Percentiles rank a stretch among this genome's conserved stretches.
phyloP scores from a whole-genome alignment of 495 filamentous ascomycete genomes.

The Penicillium crystallinum region DNA sequence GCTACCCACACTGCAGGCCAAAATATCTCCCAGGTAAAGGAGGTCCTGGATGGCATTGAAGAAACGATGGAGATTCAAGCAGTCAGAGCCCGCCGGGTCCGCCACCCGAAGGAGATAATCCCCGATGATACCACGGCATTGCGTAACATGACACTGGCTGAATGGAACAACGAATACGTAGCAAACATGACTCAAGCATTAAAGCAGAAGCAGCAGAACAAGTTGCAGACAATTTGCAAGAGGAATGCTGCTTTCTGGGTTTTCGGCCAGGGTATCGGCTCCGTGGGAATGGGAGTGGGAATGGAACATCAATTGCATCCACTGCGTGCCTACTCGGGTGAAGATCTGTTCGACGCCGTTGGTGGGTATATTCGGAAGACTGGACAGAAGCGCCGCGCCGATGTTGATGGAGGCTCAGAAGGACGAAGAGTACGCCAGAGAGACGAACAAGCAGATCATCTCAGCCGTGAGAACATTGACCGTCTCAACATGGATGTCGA shows the following conservation, averaged over 20 bases:
- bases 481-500: conserved; percentile 43
- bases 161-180: conserved; percentile 58
- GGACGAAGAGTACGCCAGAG: conserved; percentile 43
- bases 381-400: conserved; percentile 37
- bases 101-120: conserved; percentile 31
- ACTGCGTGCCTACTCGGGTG: conserved; percentile 52
- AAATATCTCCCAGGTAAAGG: background rate
- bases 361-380: conserved; percentile 22
- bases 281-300: conserved; percentile 48
- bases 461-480: conserved; percentile 22
- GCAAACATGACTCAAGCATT: conserved; percentile 45
- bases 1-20: conserved; percentile 14
- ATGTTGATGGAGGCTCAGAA: conserved; percentile 28
- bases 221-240: conserved; percentile 39
- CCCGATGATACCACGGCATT: conserved; percentile 33
- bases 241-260: conserved; percentile 54
- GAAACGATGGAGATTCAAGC: conserved; percentile 2
- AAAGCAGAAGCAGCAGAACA: conserved; percentile 40
- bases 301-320: conserved; percentile 34
- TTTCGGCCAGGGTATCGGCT: conserved; percentile 50
- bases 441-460: conserved; percentile 32
- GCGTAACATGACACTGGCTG: conserved; percentile 48
- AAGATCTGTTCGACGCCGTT: conserved; percentile 43
- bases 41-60: background rate
- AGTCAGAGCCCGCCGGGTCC: background rate